These are phyloP conservation scores for Aspergillus campestris DNA, from an alignment of 495 filamentous ascomycete genomes.

Conservation along the genomic window DNA sequence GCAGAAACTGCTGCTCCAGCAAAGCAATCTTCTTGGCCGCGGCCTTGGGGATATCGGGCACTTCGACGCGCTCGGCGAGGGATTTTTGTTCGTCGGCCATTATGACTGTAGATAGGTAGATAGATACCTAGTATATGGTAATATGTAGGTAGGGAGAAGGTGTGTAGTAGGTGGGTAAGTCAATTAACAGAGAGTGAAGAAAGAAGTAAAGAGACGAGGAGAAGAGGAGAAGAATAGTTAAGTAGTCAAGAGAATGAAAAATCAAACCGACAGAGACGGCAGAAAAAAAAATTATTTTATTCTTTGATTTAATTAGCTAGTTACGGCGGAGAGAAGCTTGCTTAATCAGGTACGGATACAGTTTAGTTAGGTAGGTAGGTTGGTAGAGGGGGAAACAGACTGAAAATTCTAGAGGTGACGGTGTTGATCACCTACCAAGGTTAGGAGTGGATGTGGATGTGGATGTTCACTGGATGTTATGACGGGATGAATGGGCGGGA, in stretches of 20 bases:
- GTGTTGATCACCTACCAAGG: too few relatives aligned
- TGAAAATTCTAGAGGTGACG: too few relatives aligned
- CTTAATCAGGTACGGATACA: not conserved
- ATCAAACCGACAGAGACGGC: not conserved
- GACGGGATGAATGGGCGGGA: too few relatives aligned
- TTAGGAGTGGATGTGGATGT: too few relatives aligned
- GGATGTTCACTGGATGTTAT: too few relatives aligned
- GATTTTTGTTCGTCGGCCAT: constrained; percentile 21
- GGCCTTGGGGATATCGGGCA: constrained; percentile 24
- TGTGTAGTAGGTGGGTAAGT: not conserved
- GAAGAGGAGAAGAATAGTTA: not conserved
- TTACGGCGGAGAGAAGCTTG: too few relatives aligned
- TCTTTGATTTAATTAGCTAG: too few relatives aligned
- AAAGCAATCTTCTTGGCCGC: constrained; percentile 23
- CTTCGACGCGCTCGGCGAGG: constrained; percentile 26
- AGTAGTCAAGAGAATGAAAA: not conserved
- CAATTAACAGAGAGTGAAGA: not conserved
- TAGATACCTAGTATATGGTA: not conserved
- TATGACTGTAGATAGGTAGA: constrained; percentile 6
- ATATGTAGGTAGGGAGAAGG: too few relatives aligned
- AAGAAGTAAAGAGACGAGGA: not conserved
- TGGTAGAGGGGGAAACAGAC: not conserved
- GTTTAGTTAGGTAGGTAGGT: not conserved
- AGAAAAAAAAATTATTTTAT: not conserved
- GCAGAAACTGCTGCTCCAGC: constrained; percentile 30